A percentile compares a stretch with the other conserved stretches of the same genome.
These are phyloP conservation scores for Wickerhamiella kurtzmanii DNA, from an alignment of 805 yeast species.

Conservation along the genomic window DNA sequence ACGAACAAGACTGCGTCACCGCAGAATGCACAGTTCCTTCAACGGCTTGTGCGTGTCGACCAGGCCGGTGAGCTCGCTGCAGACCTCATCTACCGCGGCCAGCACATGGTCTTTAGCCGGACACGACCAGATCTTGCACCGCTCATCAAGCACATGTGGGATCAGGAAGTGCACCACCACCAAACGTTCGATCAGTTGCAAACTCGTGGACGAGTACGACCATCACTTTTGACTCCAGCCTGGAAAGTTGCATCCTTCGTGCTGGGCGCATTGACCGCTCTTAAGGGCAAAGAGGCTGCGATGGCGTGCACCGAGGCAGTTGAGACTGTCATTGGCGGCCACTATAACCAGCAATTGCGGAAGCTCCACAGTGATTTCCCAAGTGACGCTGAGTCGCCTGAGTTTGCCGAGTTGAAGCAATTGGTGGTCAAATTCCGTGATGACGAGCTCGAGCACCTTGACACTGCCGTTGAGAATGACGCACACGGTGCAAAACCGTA, in stretches of 20 bases:
- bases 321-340: constrained; percentile 94
- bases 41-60: constrained; percentile 58
- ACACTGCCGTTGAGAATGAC: constrained; percentile 85
- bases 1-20: constrained; percentile 13
- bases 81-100: constrained; percentile 83
- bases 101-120: constrained; percentile 57
- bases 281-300: constrained; percentile 86
- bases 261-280: constrained; percentile 76
- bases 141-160: constrained; percentile 91
- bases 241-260: constrained; percentile 88
- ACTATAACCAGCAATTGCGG: constrained; percentile 81
- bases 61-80: constrained; percentile 99
- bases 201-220: constrained; percentile 66
- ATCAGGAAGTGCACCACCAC: constrained; percentile 87
- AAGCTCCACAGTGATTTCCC: constrained; percentile 55
- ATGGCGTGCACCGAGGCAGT: constrained; percentile 99
- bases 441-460: constrained; percentile 87
- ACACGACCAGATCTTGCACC: constrained; percentile 67
- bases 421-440: constrained; percentile 71
- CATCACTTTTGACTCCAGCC: constrained; percentile 77
- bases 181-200: constrained; percentile 71
- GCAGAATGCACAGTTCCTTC: constrained; percentile 19
- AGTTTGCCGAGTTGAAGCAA: constrained; percentile 42
- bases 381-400: constrained; percentile 42
- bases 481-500: constrained; percentile 91